Evolutionary conservation across 495 filamentous ascomycete genomes (phyloP).

Genomic region (Penicillium parvum): DNA sequence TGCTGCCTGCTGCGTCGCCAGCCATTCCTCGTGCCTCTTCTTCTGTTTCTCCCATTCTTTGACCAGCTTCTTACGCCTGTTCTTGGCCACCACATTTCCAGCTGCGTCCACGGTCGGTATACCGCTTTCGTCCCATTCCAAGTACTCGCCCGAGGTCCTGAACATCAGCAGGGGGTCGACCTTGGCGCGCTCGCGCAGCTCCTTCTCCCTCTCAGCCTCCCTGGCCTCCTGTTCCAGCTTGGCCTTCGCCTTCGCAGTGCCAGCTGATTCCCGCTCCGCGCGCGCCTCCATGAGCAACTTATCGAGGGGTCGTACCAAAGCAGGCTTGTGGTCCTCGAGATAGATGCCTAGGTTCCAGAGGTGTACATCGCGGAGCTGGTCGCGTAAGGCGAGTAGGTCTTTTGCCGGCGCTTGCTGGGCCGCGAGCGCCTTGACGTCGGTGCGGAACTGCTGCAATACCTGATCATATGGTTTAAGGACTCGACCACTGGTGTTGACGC

Average conservation of each 20-base stretch:
- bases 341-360: conserved; percentile 78
- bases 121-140: conserved; percentile 82
- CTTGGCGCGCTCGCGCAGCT: conserved; percentile 68
- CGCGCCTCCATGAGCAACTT: conserved; percentile 66
- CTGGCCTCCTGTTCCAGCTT: conserved; percentile 53
- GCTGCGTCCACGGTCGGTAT: conserved; percentile 70
- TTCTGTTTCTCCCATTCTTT: conserved; percentile 94
- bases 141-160: conserved; percentile 66
- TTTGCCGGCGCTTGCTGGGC: conserved; percentile 44
- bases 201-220: no score
- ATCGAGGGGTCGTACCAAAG: conserved; percentile 79
- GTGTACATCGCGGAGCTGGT: conserved; percentile 71
- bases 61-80: conserved; percentile 71
- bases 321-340: conserved; percentile 76
- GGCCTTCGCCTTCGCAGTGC: conserved; percentile 50
- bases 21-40: conserved; percentile 72
- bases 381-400: conserved; percentile 66
- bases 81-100: conserved; percentile 80
- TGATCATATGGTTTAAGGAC: no score
- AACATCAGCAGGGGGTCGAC: conserved; percentile 68
- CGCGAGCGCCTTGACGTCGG: conserved; percentile 26
- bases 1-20: conserved; percentile 40
- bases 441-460: no score
- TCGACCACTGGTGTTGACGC: no score
- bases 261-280: conserved; percentile 57